Percentiles rank a stretch among this genome's conserved stretches.
These are phyloP conservation scores for Fusarium avenaceum DNA, from an alignment of 2,329 filamentous ascomycete species.

Conservation along the genomic window DNA sequence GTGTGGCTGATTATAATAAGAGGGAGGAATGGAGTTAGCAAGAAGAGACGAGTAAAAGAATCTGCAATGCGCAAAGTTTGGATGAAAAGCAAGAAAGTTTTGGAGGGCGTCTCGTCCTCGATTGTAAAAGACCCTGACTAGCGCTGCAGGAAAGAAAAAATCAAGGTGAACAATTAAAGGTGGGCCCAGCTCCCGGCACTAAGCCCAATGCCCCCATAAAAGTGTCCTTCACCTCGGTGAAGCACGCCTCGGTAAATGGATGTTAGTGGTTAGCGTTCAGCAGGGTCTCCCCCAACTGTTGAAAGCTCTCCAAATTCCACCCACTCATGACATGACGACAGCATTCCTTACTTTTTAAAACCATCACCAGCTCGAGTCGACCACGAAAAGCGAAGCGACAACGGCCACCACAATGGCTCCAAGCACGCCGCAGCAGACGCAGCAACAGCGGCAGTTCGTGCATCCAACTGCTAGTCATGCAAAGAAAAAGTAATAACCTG, in stretches of 20 bases:
- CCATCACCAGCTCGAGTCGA: constrained; percentile 31
- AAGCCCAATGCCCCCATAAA: constrained; percentile 34
- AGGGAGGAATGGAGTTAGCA: background rate
- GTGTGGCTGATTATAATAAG: too few relatives aligned
- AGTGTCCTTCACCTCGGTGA: constrained; percentile 41
- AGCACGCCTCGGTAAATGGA: constrained; percentile 29
- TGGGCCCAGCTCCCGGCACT: constrained; percentile 33
- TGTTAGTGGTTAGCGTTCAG: constrained; percentile 12
- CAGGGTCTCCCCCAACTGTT: constrained; percentile 46
- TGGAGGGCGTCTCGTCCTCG: constrained; percentile 4
- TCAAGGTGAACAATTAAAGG: constrained; percentile 50
- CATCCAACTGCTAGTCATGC: constrained; percentile 65
- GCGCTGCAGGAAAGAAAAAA: constrained; percentile 48
- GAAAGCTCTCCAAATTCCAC: constrained; percentile 45
- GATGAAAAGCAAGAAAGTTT: constrained; percentile 22
- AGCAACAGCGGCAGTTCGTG: constrained; percentile 56
- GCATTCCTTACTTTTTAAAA: constrained; percentile 43
- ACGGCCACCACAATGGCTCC: constrained; percentile 58
- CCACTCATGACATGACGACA: constrained; percentile 47
- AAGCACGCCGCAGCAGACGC: constrained; percentile 48
- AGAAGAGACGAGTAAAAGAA: too few relatives aligned
- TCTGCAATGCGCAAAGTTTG: constrained; percentile 24
- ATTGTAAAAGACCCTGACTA: constrained; percentile 35
- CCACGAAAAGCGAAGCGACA: background rate
- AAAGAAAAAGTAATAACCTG: constrained; percentile 61